Conservation (phyloP, 2,329 filamentous ascomycete genomes). For the Cladophialophora immunda region DNA sequence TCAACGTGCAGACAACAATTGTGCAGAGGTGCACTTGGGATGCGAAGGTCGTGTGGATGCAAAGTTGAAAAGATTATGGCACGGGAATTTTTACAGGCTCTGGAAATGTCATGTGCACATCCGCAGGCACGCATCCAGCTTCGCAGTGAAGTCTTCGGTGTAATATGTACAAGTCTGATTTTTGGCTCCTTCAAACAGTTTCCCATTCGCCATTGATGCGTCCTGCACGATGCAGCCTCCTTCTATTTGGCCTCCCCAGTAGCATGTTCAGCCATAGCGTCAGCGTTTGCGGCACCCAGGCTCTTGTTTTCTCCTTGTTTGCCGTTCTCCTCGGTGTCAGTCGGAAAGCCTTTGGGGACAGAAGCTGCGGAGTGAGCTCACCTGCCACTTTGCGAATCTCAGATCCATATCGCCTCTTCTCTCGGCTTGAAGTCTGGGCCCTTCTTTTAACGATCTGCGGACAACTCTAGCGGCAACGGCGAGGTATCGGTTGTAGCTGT, state of each 20-base stretch:
- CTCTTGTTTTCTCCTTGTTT: slow-evolving; percentile 89
- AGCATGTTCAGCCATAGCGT: slow-evolving; percentile 56
- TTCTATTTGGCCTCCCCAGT: slow-evolving; percentile 54
- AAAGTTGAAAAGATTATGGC: slow-evolving; percentile 2
- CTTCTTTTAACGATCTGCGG: slow-evolving; percentile 96
- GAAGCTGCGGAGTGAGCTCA: slow-evolving; percentile 62
- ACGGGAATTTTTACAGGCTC: background rate
- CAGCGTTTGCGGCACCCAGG: slow-evolving; percentile 66
- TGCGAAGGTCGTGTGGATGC: background rate
- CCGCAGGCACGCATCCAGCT: background rate
- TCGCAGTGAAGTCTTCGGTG: slow-evolving; percentile 4
- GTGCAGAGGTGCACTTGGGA: background rate
- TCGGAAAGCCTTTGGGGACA: background rate
- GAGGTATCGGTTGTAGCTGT: slow-evolving; percentile 99
- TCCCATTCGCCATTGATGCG: slow-evolving; percentile 21
- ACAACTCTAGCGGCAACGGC: slow-evolving; percentile 92
- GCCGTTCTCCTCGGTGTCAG: slow-evolving; percentile 73
- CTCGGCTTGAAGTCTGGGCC: slow-evolving; percentile 86
- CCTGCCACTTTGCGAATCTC: slow-evolving; percentile 93
- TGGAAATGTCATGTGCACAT: slow-evolving; percentile 18
- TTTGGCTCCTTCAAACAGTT: slow-evolving; percentile 32
- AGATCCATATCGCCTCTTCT: slow-evolving; percentile 89
- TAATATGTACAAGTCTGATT: slow-evolving; percentile 24
- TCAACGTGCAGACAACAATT: background rate
- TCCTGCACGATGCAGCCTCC: slow-evolving; percentile 29